Base-by-base conservation (phyloP, 1,284 basidiomycete species). In the Naganishia albida region DNA sequence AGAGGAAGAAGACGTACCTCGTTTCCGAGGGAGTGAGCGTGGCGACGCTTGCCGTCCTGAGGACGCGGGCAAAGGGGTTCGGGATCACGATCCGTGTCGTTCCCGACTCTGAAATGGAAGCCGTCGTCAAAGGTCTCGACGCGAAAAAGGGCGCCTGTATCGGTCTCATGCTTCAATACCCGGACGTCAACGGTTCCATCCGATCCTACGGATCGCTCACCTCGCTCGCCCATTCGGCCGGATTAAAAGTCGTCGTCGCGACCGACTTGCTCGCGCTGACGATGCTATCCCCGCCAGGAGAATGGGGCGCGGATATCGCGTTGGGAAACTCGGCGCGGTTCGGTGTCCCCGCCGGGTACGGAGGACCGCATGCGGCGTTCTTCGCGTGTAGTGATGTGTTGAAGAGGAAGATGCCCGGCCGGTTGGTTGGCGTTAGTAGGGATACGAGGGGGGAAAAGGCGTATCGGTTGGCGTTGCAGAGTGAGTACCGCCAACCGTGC, bases 271-370 rank as follows among this genome's bases (percentile, higher is more conserved):
- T 99, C 34, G 92, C 95, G 1, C 82, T 98, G 74, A 93, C 94
- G 8, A 85, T 93, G 84, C 84, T 99, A 72, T 93, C 91, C 75
- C 92, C 95, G 26, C 95, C 95, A 13, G 95, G 95, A 65, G 95
- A 98, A 82, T 98, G 95, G 92, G 95, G 95, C 55, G 94, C 93
- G 40, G 95, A 99, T 78, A 88, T 99, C 70, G 94, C 93, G 2
- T 83, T 95, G 62, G 95, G 95, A 48, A 98, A 95, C 78, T 91
- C 93, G 42, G 94, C 90, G 50, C 87, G 95, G 48, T 99, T 99
- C 74, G 95, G 95, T 73, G 91, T 94, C 30, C 91, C 92, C 34
- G 85, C 86, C 59, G 92, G 92, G 34, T 94, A 92, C 75, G 92
- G 92, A 68, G 92, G 92, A 25, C 92, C 92, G 25, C 92, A 95